Conservation (phyloP, 2,329 filamentous ascomycete genomes). For the Bipolaris zeicola region DNA sequence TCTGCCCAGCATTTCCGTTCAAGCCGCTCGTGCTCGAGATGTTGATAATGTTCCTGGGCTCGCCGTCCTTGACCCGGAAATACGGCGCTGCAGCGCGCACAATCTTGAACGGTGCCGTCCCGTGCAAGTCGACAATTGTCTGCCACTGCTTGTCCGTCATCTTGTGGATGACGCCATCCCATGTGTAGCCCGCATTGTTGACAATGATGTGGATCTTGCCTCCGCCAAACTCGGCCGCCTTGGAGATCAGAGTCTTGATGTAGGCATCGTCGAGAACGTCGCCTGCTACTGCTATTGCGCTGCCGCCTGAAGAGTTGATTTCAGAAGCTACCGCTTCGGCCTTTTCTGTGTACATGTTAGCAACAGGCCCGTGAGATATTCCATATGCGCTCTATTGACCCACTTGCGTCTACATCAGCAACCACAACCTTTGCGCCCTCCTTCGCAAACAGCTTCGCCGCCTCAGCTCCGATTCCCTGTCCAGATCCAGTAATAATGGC, state of each 20-base stretch:
- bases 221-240: slow-evolving; percentile 77
- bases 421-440: slow-evolving; percentile 86
- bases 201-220: slow-evolving; percentile 92
- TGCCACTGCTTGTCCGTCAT: slow-evolving; percentile 93
- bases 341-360: slow-evolving; percentile 61
- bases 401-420: slow-evolving; percentile 78
- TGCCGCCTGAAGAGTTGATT: slow-evolving; percentile 71
- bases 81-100: slow-evolving; percentile 79
- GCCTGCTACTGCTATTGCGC: slow-evolving; percentile 74
- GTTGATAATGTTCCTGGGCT: slow-evolving; percentile 79
- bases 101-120: slow-evolving; percentile 83
- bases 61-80: slow-evolving; percentile 85
- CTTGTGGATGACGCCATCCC: slow-evolving; percentile 93
- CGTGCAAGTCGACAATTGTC: slow-evolving; percentile 82
- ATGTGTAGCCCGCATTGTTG: slow-evolving; percentile 91
- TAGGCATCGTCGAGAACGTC: slow-evolving; percentile 77
- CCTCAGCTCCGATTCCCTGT: slow-evolving; percentile 87
- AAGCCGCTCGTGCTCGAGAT: slow-evolving; percentile 82
- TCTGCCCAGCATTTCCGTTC: slow-evolving; percentile 88
- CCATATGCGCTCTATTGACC: not conserved
- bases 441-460: slow-evolving; percentile 80
- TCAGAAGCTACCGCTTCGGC: slow-evolving; percentile 68
- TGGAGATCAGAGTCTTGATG: slow-evolving; percentile 72
- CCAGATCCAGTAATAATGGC: slow-evolving; percentile 88
- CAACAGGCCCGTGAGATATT: slow-evolving; percentile 16